phyloP scores from a whole-genome alignment of 139 green algal species.

The Diplosphaera chodatii region DNA sequence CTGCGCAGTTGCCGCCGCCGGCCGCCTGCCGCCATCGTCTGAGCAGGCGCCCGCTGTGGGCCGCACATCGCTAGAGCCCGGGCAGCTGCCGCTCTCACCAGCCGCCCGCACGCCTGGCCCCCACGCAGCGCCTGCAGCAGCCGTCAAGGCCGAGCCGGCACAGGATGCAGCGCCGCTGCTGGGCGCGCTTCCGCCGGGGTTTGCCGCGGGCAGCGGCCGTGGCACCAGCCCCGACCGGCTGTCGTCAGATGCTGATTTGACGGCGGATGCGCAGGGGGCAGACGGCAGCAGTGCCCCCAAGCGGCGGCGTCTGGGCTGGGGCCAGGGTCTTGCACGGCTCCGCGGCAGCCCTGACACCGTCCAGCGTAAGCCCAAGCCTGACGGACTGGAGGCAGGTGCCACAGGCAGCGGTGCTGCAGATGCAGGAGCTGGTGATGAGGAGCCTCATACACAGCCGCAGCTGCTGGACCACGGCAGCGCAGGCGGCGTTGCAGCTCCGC shows the following conservation, averaged over 20 bases:
- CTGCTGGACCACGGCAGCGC: no score
- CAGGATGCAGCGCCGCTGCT: no score
- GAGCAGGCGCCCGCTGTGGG: background rate
- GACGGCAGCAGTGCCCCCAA: background rate
- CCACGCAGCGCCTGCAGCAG: background rate
- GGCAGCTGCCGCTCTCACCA: background rate
- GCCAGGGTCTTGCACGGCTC: slow-evolving; percentile 18
- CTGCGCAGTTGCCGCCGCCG: background rate
- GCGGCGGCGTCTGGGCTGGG: slow-evolving; percentile 13
- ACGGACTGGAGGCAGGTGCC: no score
- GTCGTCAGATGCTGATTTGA: background rate
- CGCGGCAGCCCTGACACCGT: background rate
- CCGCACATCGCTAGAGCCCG: background rate
- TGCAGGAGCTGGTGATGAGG: no score
- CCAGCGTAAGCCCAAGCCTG: no score
- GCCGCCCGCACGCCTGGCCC: no score
- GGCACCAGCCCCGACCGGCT: background rate
- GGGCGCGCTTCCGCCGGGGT: background rate
- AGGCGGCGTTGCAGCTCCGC: no score
- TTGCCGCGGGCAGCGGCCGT: background rate
- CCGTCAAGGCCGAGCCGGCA: background rate
- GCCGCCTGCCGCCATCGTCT: no score
- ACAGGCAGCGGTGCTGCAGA: no score
- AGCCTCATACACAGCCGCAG: no score
- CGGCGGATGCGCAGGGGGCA: no score